Percentiles rank a stretch among this genome's conserved stretches.
These are phyloP conservation scores for Eucalyptus sp. DNA, from an alignment of 345 rosid genomes.

Conservation along the genomic window DNA sequence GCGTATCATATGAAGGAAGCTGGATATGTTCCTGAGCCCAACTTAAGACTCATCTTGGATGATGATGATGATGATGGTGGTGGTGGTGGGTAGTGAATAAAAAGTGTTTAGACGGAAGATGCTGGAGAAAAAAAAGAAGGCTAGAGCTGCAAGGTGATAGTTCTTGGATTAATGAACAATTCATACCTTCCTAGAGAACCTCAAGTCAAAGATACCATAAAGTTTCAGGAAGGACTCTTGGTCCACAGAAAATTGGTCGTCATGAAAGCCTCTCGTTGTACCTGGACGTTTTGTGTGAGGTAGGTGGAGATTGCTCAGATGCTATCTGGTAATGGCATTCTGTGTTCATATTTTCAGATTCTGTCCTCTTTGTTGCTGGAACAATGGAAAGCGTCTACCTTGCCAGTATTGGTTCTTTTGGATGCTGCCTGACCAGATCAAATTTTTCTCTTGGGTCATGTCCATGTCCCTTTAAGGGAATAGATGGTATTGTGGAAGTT, in stretches of 20 bases:
- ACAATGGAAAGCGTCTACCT: not conserved
- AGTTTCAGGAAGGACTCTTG: not conserved
- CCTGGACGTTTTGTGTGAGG: not conserved
- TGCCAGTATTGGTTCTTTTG: not conserved
- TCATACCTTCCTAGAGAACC: not conserved
- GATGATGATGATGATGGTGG: not conserved
- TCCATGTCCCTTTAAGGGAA: not conserved
- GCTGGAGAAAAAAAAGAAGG: not conserved
- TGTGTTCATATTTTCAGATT: not conserved
- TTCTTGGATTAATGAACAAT: not conserved
- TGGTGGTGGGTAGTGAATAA: not conserved
- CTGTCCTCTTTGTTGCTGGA: not conserved
- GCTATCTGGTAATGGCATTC: not conserved
- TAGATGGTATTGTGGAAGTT: not conserved
- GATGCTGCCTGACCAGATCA: not conserved
- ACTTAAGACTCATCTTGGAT: not conserved
- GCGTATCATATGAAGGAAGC: conserved; percentile 17
- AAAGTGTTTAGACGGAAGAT: not conserved
- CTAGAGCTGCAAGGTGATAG: not conserved
- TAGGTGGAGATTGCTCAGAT: not conserved
- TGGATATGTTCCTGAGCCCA: not conserved
- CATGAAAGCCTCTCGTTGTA: not conserved
- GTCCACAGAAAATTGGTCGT: not conserved
- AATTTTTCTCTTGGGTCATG: not conserved
- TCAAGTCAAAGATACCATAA: not conserved